phyloP scores from a whole-genome alignment of 495 filamentous ascomycete species.

The Daldinia concentrica region DNA sequence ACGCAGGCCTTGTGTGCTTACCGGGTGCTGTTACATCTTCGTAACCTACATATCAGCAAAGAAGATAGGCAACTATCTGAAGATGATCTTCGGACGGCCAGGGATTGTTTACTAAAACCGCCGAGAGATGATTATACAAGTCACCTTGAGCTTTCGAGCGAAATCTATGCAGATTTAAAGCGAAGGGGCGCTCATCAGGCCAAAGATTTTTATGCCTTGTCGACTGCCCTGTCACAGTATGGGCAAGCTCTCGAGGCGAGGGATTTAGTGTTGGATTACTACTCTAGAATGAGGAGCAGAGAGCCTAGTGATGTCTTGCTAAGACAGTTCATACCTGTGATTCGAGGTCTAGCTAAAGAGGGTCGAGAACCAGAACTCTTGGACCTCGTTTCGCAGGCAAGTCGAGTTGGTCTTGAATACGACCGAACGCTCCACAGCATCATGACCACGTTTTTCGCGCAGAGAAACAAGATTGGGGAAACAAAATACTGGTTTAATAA shows the following conservation, averaged over 20 bases:
- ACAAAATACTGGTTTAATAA: constrained; percentile 73
- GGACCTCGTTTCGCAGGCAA: constrained; percentile 48
- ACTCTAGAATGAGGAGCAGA: constrained; percentile 20
- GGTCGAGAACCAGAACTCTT: constrained; percentile 65
- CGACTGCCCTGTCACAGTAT: constrained; percentile 66
- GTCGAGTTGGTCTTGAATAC: constrained; percentile 46
- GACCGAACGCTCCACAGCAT: constrained; percentile 53
- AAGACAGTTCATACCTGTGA: constrained; percentile 63
- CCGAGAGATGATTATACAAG: constrained; percentile 52
- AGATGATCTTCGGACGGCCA: constrained; percentile 61
- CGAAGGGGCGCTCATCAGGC: constrained; percentile 30
- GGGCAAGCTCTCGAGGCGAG: constrained; percentile 68
- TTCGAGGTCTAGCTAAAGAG: constrained; percentile 74
- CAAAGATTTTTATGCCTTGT: constrained; percentile 58
- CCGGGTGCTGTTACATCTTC: constrained; percentile 67
- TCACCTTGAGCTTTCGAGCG: constrained; percentile 64
- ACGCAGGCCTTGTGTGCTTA: constrained; percentile 69
- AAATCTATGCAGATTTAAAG: constrained; percentile 64
- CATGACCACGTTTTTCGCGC: constrained; percentile 63
- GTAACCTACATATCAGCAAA: constrained; percentile 48
- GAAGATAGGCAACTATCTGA: constrained; percentile 55
- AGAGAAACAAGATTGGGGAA: constrained; percentile 58
- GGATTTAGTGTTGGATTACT: constrained; percentile 58
- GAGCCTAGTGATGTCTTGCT: constrained; percentile 42
- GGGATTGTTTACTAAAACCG: constrained; percentile 48